These are phyloP conservation scores for Purpureocillium lavendulum DNA, from an alignment of 2,329 filamentous ascomycete genomes.

Conservation along the genomic window DNA sequence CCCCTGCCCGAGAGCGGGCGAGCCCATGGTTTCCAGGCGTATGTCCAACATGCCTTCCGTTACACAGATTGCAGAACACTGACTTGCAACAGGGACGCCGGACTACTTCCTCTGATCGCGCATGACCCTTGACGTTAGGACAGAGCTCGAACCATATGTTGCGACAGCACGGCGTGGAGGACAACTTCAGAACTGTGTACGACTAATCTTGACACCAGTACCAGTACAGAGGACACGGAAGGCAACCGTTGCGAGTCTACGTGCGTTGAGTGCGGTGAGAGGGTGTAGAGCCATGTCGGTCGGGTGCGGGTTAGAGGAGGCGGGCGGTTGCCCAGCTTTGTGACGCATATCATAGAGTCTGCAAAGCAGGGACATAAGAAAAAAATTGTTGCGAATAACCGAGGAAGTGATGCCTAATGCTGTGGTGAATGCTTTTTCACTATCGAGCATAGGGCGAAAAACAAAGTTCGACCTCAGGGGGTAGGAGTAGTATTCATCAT, in stretches of 20 bases:
- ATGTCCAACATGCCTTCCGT: conserved; percentile 24
- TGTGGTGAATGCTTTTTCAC: too few species aligned
- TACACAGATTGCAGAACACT: too few species aligned
- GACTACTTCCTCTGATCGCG: conserved; percentile 89
- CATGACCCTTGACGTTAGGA: conserved; percentile 3
- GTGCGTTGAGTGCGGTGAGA: conserved; percentile 4
- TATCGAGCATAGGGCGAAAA: too few species aligned
- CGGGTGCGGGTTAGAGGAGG: background rate
- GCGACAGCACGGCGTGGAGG: background rate
- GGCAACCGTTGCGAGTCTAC: conserved; percentile 7
- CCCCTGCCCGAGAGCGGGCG: conserved; percentile 91
- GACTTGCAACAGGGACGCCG: conserved; percentile 55
- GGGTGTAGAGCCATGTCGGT: too few species aligned
- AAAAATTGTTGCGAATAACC: conserved; percentile 11
- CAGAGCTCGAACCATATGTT: conserved; percentile 1
- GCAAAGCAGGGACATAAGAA: conserved; percentile 13
- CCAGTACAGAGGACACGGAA: conserved; percentile 9
- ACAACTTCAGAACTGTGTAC: conserved; percentile 18
- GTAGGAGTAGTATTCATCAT: too few species aligned
- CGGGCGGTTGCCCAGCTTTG: background rate
- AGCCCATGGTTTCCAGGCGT: conserved; percentile 97
- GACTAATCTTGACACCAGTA: conserved; percentile 15
- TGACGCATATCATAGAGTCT: conserved; percentile 13
- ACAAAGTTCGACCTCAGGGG: too few species aligned
- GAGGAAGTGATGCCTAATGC: too few species aligned